A percentile compares a stretch with the other conserved stretches of the same genome.
Evolutionary conservation across 192 early-diverging fungal genomes (phyloP).

Genomic region (Coemansia umbellata): DNA sequence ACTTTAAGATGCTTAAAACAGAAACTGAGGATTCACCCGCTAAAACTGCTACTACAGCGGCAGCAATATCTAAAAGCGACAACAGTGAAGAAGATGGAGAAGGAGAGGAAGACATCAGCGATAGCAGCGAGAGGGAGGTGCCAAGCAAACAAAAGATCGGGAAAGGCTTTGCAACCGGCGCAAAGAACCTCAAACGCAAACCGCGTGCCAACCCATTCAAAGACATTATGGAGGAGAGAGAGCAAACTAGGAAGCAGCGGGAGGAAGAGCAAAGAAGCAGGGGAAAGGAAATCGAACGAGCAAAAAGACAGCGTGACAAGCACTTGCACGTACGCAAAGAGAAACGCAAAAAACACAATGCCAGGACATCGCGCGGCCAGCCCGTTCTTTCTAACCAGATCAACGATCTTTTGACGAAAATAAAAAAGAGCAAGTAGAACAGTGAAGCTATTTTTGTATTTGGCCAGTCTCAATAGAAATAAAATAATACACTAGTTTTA

Average conservation of each 20-base stretch:
- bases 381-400: constrained; percentile 42
- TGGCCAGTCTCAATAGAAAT: neutral
- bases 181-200: neutral
- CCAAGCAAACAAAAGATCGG: neutral
- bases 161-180: neutral
- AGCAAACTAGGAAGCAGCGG: constrained; percentile 6
- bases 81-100: neutral
- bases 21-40: constrained; percentile 1
- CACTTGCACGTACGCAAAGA: constrained; percentile 28
- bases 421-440: constrained; percentile 13
- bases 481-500: no score
- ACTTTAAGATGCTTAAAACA: constrained; percentile 32
- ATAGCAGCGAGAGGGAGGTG: neutral
- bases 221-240: constrained; percentile 24
- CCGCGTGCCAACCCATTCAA: constrained; percentile 40
- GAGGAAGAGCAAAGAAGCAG: constrained; percentile 18
- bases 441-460: neutral
- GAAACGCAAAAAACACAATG: constrained; percentile 28
- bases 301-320: constrained; percentile 14
- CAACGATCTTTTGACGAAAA: constrained; percentile 22
- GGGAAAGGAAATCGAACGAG: constrained; percentile 15
- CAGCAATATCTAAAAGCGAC: neutral
- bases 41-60: neutral
- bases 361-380: constrained; percentile 34
- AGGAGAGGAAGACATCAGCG: neutral